These are phyloP conservation scores for Nigrospora osmanthi DNA, from an alignment of 2,329 filamentous ascomycete genomes.

Conservation along the genomic window DNA sequence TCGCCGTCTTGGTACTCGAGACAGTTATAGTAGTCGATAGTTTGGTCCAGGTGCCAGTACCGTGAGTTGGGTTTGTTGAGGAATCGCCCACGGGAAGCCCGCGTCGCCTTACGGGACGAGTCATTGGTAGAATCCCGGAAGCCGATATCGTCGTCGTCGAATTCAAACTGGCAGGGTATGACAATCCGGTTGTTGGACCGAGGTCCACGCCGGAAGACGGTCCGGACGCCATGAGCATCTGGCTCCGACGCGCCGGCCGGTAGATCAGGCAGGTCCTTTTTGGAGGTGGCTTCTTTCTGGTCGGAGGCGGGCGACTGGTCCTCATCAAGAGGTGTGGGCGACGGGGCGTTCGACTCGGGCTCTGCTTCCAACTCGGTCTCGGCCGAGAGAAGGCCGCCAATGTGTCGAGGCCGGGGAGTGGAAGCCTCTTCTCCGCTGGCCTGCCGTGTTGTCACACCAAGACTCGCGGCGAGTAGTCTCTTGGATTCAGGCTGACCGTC, in stretches of 20 bases:
- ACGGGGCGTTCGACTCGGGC: slow-evolving; percentile 22
- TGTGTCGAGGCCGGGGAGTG: slow-evolving; percentile 28
- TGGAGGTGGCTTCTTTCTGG: slow-evolving; percentile 11
- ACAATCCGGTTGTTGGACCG: slow-evolving; percentile 45
- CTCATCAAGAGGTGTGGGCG: slow-evolving; percentile 15
- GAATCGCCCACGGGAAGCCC: slow-evolving; percentile 44
- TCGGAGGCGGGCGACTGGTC: slow-evolving; percentile 11
- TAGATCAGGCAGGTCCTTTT: slow-evolving; percentile 21
- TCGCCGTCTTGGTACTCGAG: slow-evolving; percentile 39
- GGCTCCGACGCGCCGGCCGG: slow-evolving; percentile 34
- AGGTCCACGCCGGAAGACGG: slow-evolving; percentile 31
- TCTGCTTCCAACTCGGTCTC: slow-evolving; percentile 22
- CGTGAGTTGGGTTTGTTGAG: slow-evolving; percentile 45
- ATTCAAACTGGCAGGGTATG: slow-evolving; percentile 39
- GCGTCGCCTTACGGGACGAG: slow-evolving; percentile 42
- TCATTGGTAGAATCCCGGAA: slow-evolving; percentile 53
- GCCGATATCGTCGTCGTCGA: slow-evolving; percentile 47
- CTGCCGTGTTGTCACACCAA: slow-evolving; percentile 2
- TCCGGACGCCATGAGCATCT: slow-evolving; percentile 44
- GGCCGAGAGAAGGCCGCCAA: slow-evolving; percentile 28
- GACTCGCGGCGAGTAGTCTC: slow-evolving; percentile 19
- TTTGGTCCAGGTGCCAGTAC: slow-evolving; percentile 46
- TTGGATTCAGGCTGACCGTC: slow-evolving; percentile 43
- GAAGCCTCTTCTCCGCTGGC: slow-evolving; percentile 20
- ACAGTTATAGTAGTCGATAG: slow-evolving; percentile 44